These are phyloP conservation scores for Nemania sp. DNA, from an alignment of 2,329 filamentous ascomycete genomes.

Conservation along the genomic window DNA sequence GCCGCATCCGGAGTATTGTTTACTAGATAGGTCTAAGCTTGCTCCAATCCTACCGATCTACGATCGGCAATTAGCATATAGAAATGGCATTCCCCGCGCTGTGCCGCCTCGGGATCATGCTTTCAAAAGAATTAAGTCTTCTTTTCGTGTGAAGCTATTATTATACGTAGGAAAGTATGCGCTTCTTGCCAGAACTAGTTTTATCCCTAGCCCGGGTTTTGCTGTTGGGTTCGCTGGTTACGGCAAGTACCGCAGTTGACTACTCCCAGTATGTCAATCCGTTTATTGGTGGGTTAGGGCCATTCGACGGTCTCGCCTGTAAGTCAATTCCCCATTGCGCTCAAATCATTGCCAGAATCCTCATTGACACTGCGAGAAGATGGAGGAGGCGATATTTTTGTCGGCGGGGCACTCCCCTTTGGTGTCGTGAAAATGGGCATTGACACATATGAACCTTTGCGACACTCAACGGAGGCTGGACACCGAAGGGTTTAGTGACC, in stretches of 20 bases:
- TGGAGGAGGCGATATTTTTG: constrained; percentile 59
- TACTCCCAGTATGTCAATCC: constrained; percentile 59
- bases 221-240: not conserved
- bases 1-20: not conserved
- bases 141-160: not conserved
- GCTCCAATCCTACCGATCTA: not conserved
- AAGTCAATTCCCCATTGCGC: constrained; percentile 2
- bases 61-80: not conserved
- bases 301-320: constrained; percentile 31
- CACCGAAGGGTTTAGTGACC: constrained; percentile 58
- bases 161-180: constrained; percentile 1
- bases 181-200: not conserved
- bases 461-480: constrained; percentile 54
- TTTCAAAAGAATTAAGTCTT: not conserved
- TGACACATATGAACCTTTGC: constrained; percentile 47
- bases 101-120: not conserved
- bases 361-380: constrained; percentile 46
- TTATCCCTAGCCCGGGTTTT: constrained; percentile 10
- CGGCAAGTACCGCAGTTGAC: constrained; percentile 23
- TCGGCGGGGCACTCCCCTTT: constrained; percentile 58
- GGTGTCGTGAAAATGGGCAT: constrained; percentile 60
- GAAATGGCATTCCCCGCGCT: constrained; percentile 2
- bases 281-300: constrained; percentile 56
- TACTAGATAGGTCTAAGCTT: not conserved
- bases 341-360: not conserved